Evolutionary conservation across 306 rosid species (phyloP), one percentile per base, ranked within the genome.

Genomic region (Acacia crassicarpa): DNA sequence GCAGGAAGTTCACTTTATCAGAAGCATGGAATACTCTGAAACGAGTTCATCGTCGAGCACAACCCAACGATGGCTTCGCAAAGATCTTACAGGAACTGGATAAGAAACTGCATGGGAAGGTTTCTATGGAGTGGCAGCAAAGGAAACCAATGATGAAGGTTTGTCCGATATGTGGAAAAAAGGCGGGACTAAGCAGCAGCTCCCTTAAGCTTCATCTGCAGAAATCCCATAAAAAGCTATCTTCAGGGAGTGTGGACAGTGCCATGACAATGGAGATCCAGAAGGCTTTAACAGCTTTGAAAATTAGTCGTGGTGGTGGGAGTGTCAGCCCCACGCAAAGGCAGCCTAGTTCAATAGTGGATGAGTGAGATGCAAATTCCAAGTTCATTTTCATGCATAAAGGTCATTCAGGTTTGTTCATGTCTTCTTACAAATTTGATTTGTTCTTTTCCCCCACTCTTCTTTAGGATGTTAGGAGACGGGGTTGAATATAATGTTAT

Each of bases 181-280:
- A 85, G 74, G 97, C 89, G 0, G 99, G 99, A 66, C 85, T 95
- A 66, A 95, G 99, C 84, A 93, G 92, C 83, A 87, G 98, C 89
- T 93, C 97, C 0, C 94, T 93, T 49, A 95, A 91, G 89, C 96
- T 95, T 41, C 99, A 95, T 85, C 48, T 93, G 83, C 98, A 95
- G 83, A 95, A 93, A 79, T 91, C 94, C 51, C 99, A 95, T 88
- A 93, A 85, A 83, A 95, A 88, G 81, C 72, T 95, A 4, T 95
- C 98, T 0, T 95, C 98, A 8, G 98, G 99, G 53, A 95, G 99
- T 5, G 98, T 95, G 16, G 99, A 95, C 71, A 93, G 98, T 81
- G 98, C 96, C 84, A 93, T 95, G 97, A 95, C 94, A 41, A 93
- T 92, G 94, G 98, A 94, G 73, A 94, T 94, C 75, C 90, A 91